phyloP scores from a whole-genome alignment of 345 rosid species.

The Clarkia xantiana region DNA sequence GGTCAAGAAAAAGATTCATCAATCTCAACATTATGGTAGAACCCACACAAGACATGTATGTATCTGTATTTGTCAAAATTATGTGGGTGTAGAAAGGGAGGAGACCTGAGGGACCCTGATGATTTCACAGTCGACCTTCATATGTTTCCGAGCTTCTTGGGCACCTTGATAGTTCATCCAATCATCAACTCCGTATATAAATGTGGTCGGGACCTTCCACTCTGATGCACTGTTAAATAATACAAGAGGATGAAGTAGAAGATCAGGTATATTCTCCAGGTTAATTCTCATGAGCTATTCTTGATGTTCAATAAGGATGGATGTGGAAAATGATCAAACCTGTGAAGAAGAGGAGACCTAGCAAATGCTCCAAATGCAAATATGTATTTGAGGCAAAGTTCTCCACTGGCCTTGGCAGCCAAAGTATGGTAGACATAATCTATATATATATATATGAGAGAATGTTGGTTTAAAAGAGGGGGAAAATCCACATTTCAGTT shows the following conservation, averaged over 20 bases:
- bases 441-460: constrained; percentile 13
- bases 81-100: neutral
- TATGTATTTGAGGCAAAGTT: constrained; percentile 84
- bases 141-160: constrained; percentile 59
- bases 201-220: constrained; percentile 96
- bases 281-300: no score
- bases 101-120: constrained; percentile 82
- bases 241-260: constrained; percentile 3
- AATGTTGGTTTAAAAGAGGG: no score
- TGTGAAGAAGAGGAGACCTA: constrained; percentile 65
- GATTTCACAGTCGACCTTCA: constrained; percentile 93
- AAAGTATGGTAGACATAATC: constrained; percentile 81
- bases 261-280: neutral
- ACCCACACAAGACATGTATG: no score
- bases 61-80: constrained; percentile 1
- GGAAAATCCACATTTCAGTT: neutral
- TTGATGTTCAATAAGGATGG: no score
- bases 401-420: constrained; percentile 97
- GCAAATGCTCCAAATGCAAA: constrained; percentile 93
- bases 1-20: no score
- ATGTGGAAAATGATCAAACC: constrained; percentile 26
- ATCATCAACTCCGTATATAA: constrained; percentile 71
- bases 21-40: no score
- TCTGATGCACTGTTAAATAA: constrained; percentile 58
- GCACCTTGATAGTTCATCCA: constrained; percentile 97